Evolutionary conservation across 208 protist genomes (phyloP).

Genomic region (Leishmania lainsoni): DNA sequence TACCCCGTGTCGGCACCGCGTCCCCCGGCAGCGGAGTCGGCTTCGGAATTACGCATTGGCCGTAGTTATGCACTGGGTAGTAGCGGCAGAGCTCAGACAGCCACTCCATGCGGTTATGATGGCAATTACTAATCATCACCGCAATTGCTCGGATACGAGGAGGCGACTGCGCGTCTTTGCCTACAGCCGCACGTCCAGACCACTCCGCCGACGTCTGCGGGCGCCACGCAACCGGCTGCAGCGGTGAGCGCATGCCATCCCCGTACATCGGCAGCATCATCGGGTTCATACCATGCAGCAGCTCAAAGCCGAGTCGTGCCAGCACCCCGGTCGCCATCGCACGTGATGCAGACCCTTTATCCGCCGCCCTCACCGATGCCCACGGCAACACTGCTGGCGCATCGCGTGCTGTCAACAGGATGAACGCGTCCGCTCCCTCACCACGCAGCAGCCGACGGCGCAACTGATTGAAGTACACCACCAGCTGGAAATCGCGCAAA

Average conservation of each 20-base stretch:
- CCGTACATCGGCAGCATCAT: constrained; percentile 19
- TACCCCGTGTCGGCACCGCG: background rate
- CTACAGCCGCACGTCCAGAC: background rate
- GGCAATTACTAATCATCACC: constrained; percentile 30
- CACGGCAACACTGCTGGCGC: background rate
- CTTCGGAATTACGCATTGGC: constrained; percentile 26
- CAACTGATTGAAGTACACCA: constrained; percentile 26
- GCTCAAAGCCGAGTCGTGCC: constrained; percentile 11
- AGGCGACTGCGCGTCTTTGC: background rate
- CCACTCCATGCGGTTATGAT: constrained; percentile 22
- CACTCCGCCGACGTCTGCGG: constrained; percentile 5
- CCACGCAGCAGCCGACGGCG: background rate
- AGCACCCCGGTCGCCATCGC: background rate
- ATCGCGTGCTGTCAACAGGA: background rate
- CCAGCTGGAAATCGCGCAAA: constrained; percentile 23
- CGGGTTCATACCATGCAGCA: constrained; percentile 17
- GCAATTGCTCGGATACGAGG: constrained; percentile 32
- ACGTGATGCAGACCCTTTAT: background rate
- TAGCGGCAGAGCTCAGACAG: constrained; percentile 32
- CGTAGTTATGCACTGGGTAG: constrained; percentile 54
- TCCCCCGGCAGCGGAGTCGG: constrained; percentile 17
- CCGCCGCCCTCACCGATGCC: background rate
- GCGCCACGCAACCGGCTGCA: constrained; percentile 1
- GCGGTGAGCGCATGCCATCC: background rate
- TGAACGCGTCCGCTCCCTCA: background rate